Conservation (phyloP, 2,329 filamentous ascomycete species). For the Pleoardoris graminearum region DNA sequence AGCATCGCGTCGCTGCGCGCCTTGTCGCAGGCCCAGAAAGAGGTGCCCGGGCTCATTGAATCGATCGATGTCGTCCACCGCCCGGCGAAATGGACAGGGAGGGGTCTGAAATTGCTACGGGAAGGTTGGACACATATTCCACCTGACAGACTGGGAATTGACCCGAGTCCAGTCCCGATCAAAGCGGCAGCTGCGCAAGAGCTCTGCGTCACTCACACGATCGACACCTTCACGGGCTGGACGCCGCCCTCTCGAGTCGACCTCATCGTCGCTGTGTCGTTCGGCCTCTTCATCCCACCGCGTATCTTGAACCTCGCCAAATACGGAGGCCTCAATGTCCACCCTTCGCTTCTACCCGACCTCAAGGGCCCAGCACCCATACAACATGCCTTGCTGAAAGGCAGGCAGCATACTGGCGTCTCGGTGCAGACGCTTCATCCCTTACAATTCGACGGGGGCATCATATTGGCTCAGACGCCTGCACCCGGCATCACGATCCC, state of each 20-base stretch:
- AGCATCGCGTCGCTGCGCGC: constrained; percentile 77
- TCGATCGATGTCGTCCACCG: constrained; percentile 86
- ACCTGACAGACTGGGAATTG: not conserved
- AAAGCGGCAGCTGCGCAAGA: constrained; percentile 62
- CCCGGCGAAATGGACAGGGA: constrained; percentile 75
- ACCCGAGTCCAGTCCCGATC: constrained; percentile 67
- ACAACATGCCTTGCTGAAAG: constrained; percentile 75
- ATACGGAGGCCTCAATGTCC: constrained; percentile 90
- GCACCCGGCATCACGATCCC: constrained; percentile 58
- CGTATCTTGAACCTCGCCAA: constrained; percentile 69
- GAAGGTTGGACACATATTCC: constrained; percentile 56
- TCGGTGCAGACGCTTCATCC: constrained; percentile 86
- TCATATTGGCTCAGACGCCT: constrained; percentile 69
- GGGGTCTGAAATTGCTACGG: constrained; percentile 69
- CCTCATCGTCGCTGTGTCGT: constrained; percentile 89
- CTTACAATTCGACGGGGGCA: constrained; percentile 75
- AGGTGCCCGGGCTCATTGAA: constrained; percentile 45
- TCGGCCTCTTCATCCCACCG: constrained; percentile 84
- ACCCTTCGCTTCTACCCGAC: constrained; percentile 87
- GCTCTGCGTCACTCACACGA: constrained; percentile 69
- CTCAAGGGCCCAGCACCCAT: constrained; percentile 85
- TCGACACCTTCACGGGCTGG: constrained; percentile 85
- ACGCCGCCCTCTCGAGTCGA: constrained; percentile 56
- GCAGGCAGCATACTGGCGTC: constrained; percentile 67
- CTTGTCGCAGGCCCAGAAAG: constrained; percentile 62